phyloP scores from a whole-genome alignment of 805 yeast genomes.

The Yarrowia sp. region DNA sequence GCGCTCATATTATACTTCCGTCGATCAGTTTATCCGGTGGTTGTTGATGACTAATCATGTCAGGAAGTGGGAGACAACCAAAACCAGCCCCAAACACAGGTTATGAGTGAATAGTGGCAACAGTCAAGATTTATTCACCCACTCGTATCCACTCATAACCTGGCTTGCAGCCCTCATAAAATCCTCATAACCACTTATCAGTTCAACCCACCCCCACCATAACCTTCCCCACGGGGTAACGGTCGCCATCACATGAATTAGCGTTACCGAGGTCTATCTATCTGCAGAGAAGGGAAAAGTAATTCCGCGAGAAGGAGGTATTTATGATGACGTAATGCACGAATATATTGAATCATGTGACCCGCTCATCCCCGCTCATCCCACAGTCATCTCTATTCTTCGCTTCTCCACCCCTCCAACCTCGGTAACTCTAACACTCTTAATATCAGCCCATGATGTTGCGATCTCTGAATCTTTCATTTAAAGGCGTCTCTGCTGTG shows the following conservation, averaged over 20 bases:
- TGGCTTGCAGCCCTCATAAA: too few species aligned
- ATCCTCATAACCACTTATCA: neutral
- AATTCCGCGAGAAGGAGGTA: neutral
- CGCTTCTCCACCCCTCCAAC: neutral
- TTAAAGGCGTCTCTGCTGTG: conserved; percentile 1
- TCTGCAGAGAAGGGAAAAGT: conserved; percentile 1
- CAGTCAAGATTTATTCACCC: too few species aligned
- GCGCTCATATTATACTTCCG: neutral
- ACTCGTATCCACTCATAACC: too few species aligned
- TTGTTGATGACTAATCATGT: neutral
- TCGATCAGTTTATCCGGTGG: neutral
- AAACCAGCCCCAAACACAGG: neutral
- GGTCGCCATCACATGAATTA: conserved; percentile 15
- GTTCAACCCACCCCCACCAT: neutral
- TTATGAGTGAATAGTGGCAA: neutral
- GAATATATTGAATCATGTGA: neutral
- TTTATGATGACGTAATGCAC: too few species aligned
- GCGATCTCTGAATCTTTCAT: neutral
- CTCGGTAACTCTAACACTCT: conserved; percentile 28
- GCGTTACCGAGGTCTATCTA: conserved; percentile 22
- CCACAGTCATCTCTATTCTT: neutral
- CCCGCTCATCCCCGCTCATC: too few species aligned
- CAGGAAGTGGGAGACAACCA: too few species aligned
- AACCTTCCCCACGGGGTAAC: conserved; percentile 36
- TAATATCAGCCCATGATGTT: conserved; percentile 31